Evolutionary conservation across 352 stramenopile genomes (phyloP).

Genomic region (Pythium aphanidermatum): DNA sequence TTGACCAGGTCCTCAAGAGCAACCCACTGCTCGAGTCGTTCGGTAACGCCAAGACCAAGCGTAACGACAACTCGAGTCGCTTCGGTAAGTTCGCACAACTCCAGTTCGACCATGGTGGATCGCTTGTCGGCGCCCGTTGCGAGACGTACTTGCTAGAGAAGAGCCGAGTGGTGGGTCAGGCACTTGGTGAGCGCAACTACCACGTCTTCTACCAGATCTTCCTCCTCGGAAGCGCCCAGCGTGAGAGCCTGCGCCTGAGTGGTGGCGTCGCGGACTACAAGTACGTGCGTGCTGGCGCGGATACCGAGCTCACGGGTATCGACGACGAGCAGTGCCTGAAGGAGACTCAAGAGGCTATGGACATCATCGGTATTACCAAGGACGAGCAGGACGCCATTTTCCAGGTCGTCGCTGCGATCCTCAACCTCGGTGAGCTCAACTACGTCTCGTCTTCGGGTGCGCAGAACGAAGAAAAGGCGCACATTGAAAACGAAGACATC

Average conservation of each 20-base stretch:
- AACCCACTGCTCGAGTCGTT: conserved; percentile 76
- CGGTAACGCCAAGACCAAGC: conserved; percentile 78
- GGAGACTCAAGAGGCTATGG: conserved; percentile 85
- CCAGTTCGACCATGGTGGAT: conserved; percentile 59
- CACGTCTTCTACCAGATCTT: conserved; percentile 98
- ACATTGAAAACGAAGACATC: conserved; percentile 51
- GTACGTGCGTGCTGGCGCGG: conserved; percentile 60
- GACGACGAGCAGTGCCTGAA: conserved; percentile 66
- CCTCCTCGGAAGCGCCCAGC: conserved; percentile 35
- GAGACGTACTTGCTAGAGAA: conserved; percentile 97
- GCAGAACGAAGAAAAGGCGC: conserved; percentile 38
- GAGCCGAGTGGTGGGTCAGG: conserved; percentile 90
- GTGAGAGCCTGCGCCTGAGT: conserved; percentile 46
- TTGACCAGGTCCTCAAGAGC: conserved; percentile 73
- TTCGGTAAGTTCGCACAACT: conserved; percentile 82
- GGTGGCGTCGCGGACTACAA: conserved; percentile 64
- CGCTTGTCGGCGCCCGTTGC: conserved; percentile 57
- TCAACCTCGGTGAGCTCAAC: conserved; percentile 95
- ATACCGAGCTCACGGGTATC: conserved; percentile 52
- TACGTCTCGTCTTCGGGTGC: conserved; percentile 64
- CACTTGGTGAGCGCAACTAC: conserved; percentile 93
- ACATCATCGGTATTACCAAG: conserved; percentile 86
- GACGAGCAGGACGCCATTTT: conserved; percentile 91
- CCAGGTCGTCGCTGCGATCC: conserved; percentile 92
- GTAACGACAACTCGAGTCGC: conserved; percentile 77